Evolutionary conservation across 2,329 filamentous ascomycete genomes (phyloP), one percentile per base, ranked within the genome.

Genomic region (Plenodomus tracheiphilus): DNA sequence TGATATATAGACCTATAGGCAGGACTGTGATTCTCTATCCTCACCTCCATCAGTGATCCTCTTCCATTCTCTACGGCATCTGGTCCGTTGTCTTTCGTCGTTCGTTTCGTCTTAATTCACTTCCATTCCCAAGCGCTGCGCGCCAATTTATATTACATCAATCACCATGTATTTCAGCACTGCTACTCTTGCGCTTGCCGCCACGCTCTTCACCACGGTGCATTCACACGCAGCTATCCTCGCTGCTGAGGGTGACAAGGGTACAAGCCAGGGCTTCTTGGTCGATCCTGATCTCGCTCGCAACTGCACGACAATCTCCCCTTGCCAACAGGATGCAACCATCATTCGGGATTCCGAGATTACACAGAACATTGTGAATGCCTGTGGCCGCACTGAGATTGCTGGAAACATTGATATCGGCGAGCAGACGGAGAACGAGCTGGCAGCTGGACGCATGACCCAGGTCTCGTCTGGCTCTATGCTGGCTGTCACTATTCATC

Each of bases 401-500:
- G 52, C 49, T 15, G 68, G 70, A 22, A 73, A 73, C 61, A 72
- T 73, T 42, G 69, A 73, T 49, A 62, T 73, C 34, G 69, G 70
- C 16, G 68, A 71, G 58, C 62, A 72, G 49, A 73, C 70, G 0
- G 70, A 73, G 57, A 69, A 64, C 34, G 67, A 71, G 43, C 50
- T 72, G 13, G 61, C 68, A 22, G 62, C 60, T 11, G 64, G 64
- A 7, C 59, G 64, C 15, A 59, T 72, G 38, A 65, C 69, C 8
- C 41, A 53, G 5, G 67, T 71, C 34, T 54, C 54, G 2, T 39
- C 43, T 9, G 68, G 69, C 35, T 62, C 58, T 8, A 56, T 53
- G 8, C 51, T 72, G 28, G 56, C 58, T 16, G 68, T 72, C 42
- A 72, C 72, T 8, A 73, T 71, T 32, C 79, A 82, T 58, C 81